These are phyloP conservation scores for Paracorniculantispora psalliotae DNA, from an alignment of 2,329 filamentous ascomycete species.

Conservation along the genomic window DNA sequence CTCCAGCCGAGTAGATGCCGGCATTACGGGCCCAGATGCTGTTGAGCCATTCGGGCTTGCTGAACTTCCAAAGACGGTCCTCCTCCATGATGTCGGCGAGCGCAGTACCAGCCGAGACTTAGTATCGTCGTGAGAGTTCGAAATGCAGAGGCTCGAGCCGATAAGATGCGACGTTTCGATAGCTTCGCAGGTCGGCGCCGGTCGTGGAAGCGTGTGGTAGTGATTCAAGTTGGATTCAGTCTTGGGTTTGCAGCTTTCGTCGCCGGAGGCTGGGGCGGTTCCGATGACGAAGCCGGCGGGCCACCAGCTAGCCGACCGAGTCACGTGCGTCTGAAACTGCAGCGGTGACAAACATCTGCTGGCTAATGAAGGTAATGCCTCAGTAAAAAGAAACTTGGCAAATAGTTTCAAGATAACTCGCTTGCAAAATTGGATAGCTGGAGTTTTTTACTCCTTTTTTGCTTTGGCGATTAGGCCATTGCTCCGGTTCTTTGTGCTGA, in stretches of 20 bases:
- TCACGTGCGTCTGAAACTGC: slow-evolving; percentile 9
- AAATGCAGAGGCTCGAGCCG: not conserved
- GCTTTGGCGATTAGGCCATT: no score
- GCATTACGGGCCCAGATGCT: slow-evolving; percentile 58
- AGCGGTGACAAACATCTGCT: no score
- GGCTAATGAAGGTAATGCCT: not conserved
- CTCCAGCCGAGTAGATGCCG: slow-evolving; percentile 59
- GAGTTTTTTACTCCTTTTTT: no score
- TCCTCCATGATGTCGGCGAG: slow-evolving; percentile 37
- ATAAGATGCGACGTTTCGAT: not conserved
- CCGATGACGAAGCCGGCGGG: slow-evolving; percentile 7
- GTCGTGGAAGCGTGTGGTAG: not conserved
- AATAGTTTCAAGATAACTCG: no score
- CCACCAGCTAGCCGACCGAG: not conserved
- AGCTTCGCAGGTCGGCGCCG: not conserved
- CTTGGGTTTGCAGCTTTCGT: not conserved
- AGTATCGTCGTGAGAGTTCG: not conserved
- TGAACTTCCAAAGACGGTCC: slow-evolving; percentile 63
- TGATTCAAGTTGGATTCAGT: not conserved
- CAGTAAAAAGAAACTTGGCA: no score
- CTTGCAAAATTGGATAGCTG: no score
- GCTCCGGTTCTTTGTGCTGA: no score
- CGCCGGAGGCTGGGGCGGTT: not conserved
- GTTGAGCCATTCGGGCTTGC: slow-evolving; percentile 62
- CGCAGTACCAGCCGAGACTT: not conserved